These are phyloP conservation scores for Nicotiana noctiflora DNA, from an alignment of 257 asterid species.

Conservation along the genomic window DNA sequence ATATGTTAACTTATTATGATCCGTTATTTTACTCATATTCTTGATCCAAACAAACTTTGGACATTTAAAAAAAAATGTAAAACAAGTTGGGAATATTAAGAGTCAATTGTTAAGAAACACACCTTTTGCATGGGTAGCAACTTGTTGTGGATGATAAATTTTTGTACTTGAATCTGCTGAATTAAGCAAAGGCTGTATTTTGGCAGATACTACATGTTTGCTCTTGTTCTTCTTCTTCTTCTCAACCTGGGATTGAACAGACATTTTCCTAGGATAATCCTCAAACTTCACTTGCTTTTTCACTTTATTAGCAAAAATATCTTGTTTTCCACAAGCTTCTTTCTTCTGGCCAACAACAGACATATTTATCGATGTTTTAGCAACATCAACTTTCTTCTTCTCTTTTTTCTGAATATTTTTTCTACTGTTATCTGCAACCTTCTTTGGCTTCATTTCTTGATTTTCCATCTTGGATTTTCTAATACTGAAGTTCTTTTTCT, in stretches of 20 bases:
- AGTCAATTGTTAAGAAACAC: background rate
- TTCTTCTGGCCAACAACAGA: background rate
- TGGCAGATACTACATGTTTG: slow-evolving; percentile 8
- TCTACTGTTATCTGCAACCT: background rate
- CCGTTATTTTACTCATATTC: no score
- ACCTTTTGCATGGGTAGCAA: background rate
- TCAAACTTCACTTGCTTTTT: slow-evolving; percentile 19
- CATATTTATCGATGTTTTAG: background rate
- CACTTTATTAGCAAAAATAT: slow-evolving; percentile 17
- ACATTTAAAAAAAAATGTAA: background rate
- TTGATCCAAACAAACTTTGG: no score
- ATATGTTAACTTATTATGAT: no score
- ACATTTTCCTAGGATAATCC: slow-evolving; percentile 10
- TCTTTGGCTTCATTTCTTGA: slow-evolving; percentile 4
- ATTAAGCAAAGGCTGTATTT: background rate
- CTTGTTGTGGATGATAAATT: slow-evolving; percentile 6
- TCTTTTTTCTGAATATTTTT: background rate
- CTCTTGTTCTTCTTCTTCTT: slow-evolving; percentile 15
- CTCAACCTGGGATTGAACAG: slow-evolving; percentile 12
- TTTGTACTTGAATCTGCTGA: background rate
- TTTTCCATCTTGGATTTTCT: background rate
- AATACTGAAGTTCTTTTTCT: background rate
- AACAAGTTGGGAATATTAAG: background rate
- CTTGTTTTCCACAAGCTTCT: background rate
- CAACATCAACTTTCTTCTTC: slow-evolving; percentile 3